A percentile compares a stretch with the other conserved stretches of the same genome.
These are phyloP conservation scores for Candida endomychidarum DNA, from an alignment of 805 yeast species.

Conservation along the genomic window DNA sequence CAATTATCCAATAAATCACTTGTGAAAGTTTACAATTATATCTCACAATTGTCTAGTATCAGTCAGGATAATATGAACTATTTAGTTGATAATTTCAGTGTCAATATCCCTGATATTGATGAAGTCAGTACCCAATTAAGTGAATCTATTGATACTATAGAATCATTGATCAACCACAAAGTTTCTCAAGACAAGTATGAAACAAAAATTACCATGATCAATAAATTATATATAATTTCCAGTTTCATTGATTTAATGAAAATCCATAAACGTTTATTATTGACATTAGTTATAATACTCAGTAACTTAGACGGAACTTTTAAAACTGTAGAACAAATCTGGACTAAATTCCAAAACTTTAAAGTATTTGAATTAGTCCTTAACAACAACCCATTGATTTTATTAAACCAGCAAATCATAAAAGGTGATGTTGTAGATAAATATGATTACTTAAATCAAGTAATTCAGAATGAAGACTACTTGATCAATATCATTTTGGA, in stretches of 20 bases:
- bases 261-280: conserved; percentile 28
- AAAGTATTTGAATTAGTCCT: conserved; percentile 11
- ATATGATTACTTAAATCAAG: conserved; percentile 11
- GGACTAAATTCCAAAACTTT: conserved; percentile 27
- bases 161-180: background rate
- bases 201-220: conserved; percentile 20
- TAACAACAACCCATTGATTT: background rate
- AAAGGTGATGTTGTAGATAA: conserved; percentile 11
- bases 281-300: conserved; percentile 30
- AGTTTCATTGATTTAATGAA: conserved; percentile 29
- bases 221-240: conserved; percentile 23
- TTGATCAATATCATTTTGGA: conserved; percentile 35
- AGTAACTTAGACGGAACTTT: conserved; percentile 29
- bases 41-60: background rate
- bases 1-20: conserved; percentile 32
- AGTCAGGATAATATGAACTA: conserved; percentile 17
- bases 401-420: conserved; percentile 10
- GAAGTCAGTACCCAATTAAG: conserved; percentile 17
- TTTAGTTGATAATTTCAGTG: conserved; percentile 23
- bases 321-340: conserved; percentile 22
- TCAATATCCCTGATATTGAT: conserved; percentile 16
- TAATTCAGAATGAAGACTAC: conserved; percentile 26
- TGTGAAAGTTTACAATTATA: conserved; percentile 19
- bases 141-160: conserved; percentile 6
- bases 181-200: conserved; percentile 3